Base-by-base conservation (phyloP, 2,329 filamentous ascomycete genomes). In the Verticillium zaregamsianum region DNA sequence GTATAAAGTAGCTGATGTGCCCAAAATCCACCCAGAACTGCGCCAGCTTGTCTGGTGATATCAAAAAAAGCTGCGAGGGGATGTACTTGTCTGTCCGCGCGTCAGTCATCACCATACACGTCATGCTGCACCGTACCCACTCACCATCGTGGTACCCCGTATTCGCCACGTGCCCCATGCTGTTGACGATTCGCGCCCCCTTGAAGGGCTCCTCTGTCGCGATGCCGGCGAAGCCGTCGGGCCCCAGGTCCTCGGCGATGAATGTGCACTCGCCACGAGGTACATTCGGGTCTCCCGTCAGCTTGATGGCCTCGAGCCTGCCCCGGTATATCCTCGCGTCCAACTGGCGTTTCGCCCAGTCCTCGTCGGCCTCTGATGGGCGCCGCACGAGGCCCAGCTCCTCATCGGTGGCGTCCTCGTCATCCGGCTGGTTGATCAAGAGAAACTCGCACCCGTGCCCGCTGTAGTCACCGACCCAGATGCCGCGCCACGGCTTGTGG, bases 391-490 rank as follows among this genome's bases (percentile, higher is more conserved):
- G 70, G 1, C 75, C 75, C 4, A 77, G 69, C 54, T 79, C 74
- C 25, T 76, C 72, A 60, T 80, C 73, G 1, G 76, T 72, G 3
- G 68, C 69, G 35, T 81, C 78, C 58, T 90, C 87, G 0, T 87
- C 87, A 58, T 90, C 87, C 0, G 87, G 87, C 70, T 99, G 95
- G 67, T 92, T 80, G 55, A 98, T 79, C 14, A 96, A 79, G 5
- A 98, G 71, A 61, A 97, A 97, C 73, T 98, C 94, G 72, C 90
- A 93, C 1, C 93, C 93, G 68, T 98, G 93, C 0, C 86, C 87
- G 31, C 87, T 90, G 70, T 97, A 97, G 72, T 97, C 93, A 0
- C 93, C 93, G 17, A 93, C 90, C 90, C 92, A 98, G 33, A 99
- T 92, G 0, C 94, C 94, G 65, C 92, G 87, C 80, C 89, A 97